Evolutionary conservation across 805 yeast genomes (phyloP), one percentile per base, ranked within the genome.

Genomic region (Saturnispora saitoi): DNA sequence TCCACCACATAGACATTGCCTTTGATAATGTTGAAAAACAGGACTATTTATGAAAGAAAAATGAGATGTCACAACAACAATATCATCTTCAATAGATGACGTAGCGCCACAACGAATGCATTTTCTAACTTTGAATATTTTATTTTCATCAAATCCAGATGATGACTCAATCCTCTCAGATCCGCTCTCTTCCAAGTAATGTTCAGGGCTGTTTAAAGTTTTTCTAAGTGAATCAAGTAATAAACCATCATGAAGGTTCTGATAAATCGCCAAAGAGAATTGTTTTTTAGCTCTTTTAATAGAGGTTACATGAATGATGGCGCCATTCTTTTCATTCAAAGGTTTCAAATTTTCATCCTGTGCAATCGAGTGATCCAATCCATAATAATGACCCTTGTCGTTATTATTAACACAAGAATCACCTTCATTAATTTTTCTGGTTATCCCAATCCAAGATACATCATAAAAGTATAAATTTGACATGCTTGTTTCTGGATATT

Each of bases 1-100:
- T 34, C 86, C 84, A 0, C 93, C 93, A 63, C 95, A 86, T 32
- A 85, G 67, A 64, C 95, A 86, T 24, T 78, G 78, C 52, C 89
- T 69, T 55, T 83, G 89, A 60, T 72, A 56, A 57, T 65, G 58
- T 22, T 58, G 59, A 38, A 56, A 61, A 9, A 66, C 58, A 26
- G 68, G 65, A 29, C 68, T 58, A 4, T 61, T 52, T 0, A 61
- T 55, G 42, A 59, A 58, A 1, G 59, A 54, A 22, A 60, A 56
- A 32, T 54, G 51, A 28, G 54, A 54, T 5, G 60, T 54, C 29
- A 67, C 66, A 45, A 59, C 59, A 11, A 70, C 60, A 5, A 66
- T 57, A 4, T 64, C 68, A 56, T 67, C 65, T 8, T 71, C 66
- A 14, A 71, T 63, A 2, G 70, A 59, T 2, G 68, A 62, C 8